Percentiles rank a stretch among this genome's conserved stretches.
Evolutionary conservation across 371 early-diverging fungal species (phyloP).

Genomic region (Saksenaea oblongispora): DNA sequence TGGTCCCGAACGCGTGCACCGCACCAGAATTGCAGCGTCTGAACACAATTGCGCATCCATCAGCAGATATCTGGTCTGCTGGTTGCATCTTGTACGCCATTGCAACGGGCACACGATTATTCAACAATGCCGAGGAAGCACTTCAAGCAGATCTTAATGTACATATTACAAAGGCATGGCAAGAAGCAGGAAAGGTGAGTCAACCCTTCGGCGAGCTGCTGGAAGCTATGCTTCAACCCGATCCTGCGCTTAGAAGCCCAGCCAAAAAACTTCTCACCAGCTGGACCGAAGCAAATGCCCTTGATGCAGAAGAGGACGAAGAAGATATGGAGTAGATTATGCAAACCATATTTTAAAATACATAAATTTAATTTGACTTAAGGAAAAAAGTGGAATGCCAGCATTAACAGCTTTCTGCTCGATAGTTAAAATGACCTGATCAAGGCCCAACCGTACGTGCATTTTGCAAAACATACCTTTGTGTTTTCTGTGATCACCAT

Average conservation of each 20-base stretch:
- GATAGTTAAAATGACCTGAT: too few relatives aligned
- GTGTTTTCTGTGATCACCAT: too few relatives aligned
- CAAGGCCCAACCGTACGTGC: too few relatives aligned
- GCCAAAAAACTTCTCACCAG: conserved; percentile 6
- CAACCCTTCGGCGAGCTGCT: conserved; percentile 6
- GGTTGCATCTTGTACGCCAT: conserved; percentile 19
- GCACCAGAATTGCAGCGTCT: conserved; percentile 11
- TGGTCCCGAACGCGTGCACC: conserved; percentile 9
- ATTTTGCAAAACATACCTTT: too few relatives aligned
- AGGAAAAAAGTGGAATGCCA: too few relatives aligned
- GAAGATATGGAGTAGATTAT: not conserved
- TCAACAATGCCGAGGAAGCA: not conserved
- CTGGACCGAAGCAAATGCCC: conserved; percentile 16
- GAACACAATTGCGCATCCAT: not conserved
- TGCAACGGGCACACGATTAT: conserved; percentile 12
- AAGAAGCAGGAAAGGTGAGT: conserved; percentile 12
- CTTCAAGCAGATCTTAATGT: conserved; percentile 3
- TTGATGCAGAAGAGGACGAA: conserved; percentile 14
- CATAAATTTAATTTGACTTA: not conserved
- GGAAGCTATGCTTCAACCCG: conserved; percentile 17
- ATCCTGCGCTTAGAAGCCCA: conserved; percentile 9
- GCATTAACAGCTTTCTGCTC: too few relatives aligned
- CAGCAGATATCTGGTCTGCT: conserved; percentile 19
- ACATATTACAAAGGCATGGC: conserved; percentile 10
- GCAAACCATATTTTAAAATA: not conserved